phyloP scores from a whole-genome alignment of 495 filamentous ascomycete species.

The Cladorrhinum samala region DNA sequence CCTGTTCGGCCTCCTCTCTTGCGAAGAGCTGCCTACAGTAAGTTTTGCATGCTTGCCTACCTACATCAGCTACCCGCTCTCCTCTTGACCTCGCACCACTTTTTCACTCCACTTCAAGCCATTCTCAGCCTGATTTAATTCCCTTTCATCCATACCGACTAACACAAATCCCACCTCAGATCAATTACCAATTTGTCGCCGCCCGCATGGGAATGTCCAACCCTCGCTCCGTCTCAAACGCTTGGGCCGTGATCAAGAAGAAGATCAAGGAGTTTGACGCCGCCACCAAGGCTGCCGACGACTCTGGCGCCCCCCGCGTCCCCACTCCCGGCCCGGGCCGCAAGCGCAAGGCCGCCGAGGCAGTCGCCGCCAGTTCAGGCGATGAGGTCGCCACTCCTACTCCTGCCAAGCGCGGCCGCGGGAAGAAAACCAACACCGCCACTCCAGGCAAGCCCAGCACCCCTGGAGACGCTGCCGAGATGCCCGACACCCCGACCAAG shows the following conservation, averaged over 20 bases:
- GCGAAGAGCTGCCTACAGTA: neutral
- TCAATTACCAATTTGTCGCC: neutral
- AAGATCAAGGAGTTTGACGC: conserved; percentile 56
- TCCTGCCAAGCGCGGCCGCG: neutral
- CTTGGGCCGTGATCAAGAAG: conserved; percentile 95
- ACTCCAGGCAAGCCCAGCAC: neutral
- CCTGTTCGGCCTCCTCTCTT: neutral
- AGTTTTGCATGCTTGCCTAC: no score
- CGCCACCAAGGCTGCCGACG: neutral
- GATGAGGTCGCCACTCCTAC: neutral
- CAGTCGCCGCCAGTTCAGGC: neutral
- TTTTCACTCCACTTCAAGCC: neutral
- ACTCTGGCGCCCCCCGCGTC: neutral
- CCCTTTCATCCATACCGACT: neutral
- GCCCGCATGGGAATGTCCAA: neutral
- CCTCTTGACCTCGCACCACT: no score
- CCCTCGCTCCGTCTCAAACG: conserved; percentile 72
- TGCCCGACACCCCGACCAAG: neutral
- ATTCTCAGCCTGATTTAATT: neutral
- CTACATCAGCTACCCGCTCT: no score
- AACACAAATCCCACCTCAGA: neutral
- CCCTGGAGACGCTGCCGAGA: neutral
- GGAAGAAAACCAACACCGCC: no score
- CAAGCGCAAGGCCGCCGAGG: neutral
- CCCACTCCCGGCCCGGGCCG: neutral